Evolutionary conservation across 2,329 filamentous ascomycete species (phyloP), one percentile per base, ranked within the genome.

Genomic region (Diaporthe capsici): DNA sequence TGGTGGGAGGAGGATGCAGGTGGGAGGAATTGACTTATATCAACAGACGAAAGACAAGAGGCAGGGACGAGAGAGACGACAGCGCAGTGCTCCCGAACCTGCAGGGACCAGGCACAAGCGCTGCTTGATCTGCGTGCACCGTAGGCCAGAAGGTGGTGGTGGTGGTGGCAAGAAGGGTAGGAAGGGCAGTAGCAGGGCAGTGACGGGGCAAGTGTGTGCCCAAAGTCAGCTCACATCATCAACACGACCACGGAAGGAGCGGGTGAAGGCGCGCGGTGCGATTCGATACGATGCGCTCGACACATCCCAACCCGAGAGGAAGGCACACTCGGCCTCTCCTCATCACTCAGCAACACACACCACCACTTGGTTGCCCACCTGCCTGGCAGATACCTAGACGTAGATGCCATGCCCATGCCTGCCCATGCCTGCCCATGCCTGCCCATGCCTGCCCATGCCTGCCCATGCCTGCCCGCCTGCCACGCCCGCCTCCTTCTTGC

Each of bases 181-280:
- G n/a, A 49, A 42, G 39, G 34, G 34, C 47, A 44, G 15, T 25
- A 53, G 58, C 37, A 58, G n/a, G 61, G 61, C 44, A 67, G 44
- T 10, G 34, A 17, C 25, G n/a, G n/a, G 42, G 28, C 25, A n/a
- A 25, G 31, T 39, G 34, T 37, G 28, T 15, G 37, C 17, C 34
- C 34, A 60, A 63, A 25, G 71, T 73, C 63, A 55, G 71, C 71
- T 65, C 75, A 76, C 71, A 60, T 73, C 74, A 71, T 74, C 74
- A n/a, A 42, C 70, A 42, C 58, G 55, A 49, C 73, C 37, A 53
- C 25, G 42, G 74, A 73, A 75, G 70, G 74, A 37, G 42, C 74
- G 39, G 55, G 31, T 37, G 57, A 34, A 51, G 55, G 53, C 53
- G 53, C 39, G 28, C 65, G 47, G 47, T 53, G 65, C 65, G 4